Evolutionary conservation across 2,329 filamentous ascomycete species (phyloP).

Genomic region (Chaetomium strumarium): DNA sequence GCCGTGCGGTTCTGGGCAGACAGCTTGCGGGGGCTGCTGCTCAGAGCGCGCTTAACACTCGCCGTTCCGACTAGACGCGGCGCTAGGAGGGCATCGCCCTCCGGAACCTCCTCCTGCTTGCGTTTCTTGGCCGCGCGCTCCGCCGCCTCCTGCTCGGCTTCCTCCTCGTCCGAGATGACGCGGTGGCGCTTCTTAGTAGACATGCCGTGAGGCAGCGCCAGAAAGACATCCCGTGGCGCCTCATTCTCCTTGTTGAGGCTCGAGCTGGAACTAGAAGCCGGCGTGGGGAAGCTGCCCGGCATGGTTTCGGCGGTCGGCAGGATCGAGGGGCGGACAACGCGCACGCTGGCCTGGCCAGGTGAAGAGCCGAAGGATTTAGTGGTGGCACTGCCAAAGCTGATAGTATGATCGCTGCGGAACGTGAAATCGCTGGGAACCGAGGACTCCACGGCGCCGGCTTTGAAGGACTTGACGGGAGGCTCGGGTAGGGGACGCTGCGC

Average conservation of each 20-base stretch:
- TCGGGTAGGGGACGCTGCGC: slow-evolving; percentile 24
- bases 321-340: slow-evolving; percentile 52
- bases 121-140: slow-evolving; percentile 55
- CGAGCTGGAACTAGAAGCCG: slow-evolving; percentile 21
- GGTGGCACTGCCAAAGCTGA: slow-evolving; percentile 46
- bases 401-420: slow-evolving; percentile 61
- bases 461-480: slow-evolving; percentile 22
- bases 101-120: slow-evolving; percentile 43
- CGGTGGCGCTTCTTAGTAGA: slow-evolving; percentile 60
- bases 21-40: slow-evolving; percentile 31
- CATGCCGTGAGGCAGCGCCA: slow-evolving; percentile 56
- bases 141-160: slow-evolving; percentile 42
- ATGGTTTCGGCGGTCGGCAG: slow-evolving; percentile 37
- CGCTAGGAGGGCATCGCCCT: slow-evolving; percentile 48
- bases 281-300: slow-evolving; percentile 49
- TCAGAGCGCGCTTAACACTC: slow-evolving; percentile 6
- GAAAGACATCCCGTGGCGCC: slow-evolving; percentile 33
- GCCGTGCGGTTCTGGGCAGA: slow-evolving; percentile 6
- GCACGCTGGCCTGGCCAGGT: slow-evolving; percentile 55
- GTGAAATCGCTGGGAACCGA: slow-evolving; percentile 55
- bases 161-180: slow-evolving; percentile 51
- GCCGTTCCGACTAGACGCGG: slow-evolving; percentile 36
- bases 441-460: slow-evolving; percentile 26
- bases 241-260: slow-evolving; percentile 52
- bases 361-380: slow-evolving; percentile 51